Evolutionary conservation across 208 protist genomes (phyloP), one percentile per base, ranked within the genome.

Genomic region (Phytomonas sp.): DNA sequence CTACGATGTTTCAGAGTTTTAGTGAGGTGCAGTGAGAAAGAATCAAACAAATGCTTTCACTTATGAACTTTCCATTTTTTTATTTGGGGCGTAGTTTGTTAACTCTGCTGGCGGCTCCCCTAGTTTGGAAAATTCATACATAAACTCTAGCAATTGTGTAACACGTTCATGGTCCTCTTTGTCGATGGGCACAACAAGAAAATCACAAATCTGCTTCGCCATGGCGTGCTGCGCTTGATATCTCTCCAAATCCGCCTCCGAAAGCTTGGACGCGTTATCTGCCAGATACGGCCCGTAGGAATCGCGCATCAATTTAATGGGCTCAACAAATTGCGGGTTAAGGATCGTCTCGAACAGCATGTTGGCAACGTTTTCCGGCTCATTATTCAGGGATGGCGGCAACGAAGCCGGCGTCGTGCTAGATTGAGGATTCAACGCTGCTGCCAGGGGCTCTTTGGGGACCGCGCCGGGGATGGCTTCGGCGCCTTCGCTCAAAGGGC

Each of bases 91-190:
- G 62, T 78, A 90, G 1, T 71, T 20, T 9, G 74, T 60, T 0
- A 86, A 62, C n/a, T 81, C 67, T 28, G 71, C 70, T 30, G 89
- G 89, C 6, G 83, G 82, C 36, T 87, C 78, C 15, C 82, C 85
- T 11, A 94, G 71, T 32, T 88, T 78, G 9, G 84, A 82, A 67
- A 85, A 91, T 73, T 91, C 73, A 75, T 88, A 76, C 79, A 91
- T 85, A 26, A 89, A 63, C 64, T 87, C 76, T 61, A 89, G 60
- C 68, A 93, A 68, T 26, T 68, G 56, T 11, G 68, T 72, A 6
- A 91, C 65, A 32, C 84, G 84, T 11, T 73, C 70, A 23, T 80
- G 77, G 70, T 91, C 82, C 26, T 80, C 73, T 51, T 72, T 73
- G 66, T 72, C 51, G 51, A 92, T 70, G 17, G 84, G 75, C 29